Evolutionary conservation across 2,329 filamentous ascomycete species (phyloP), one percentile per base, ranked within the genome.

Genomic region (Beauveria australis): DNA sequence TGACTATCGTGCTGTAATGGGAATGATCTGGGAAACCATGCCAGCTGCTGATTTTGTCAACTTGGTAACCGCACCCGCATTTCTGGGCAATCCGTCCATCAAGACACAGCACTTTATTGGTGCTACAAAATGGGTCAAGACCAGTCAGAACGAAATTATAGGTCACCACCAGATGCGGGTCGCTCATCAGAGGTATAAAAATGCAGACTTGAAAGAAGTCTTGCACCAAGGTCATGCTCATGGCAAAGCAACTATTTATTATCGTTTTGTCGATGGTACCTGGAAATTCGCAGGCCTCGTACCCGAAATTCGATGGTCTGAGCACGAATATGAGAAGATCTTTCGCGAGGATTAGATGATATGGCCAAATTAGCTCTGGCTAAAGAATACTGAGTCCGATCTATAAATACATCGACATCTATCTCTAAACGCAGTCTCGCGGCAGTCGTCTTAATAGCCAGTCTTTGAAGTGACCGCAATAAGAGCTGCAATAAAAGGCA

Each of bases 81-180:
- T 84, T 28, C 78, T 84, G n/a, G 81, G 81, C 65, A 77, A 82
- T 71, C 75, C 75, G 22, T 72, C 76, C 22, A 74, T 84, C 65
- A 81, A 77, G 72, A 84, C 81, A 22, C 81, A 84, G 72, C 81
- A 84, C 70, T 80, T 82, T 68, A 77, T 83, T 65, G 81, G 81
- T 64, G 78, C 76, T 62, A 77, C 76, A 40, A 74, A 74, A 64
- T 83, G 79, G 79, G 76, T 78, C 68, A 78, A 80, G 70, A 74
- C 75, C 14, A 69, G 68, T 30, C 77, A 79, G 60, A 72, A 72
- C 63, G 75, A 80, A 63, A 79, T 83, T 62, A 76, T 72, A 30
- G 79, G 81, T 60, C 78, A 77, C 69, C 81, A 84, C 68, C 81
- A 84, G 73, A 75, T 84, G 64, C 80, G 81, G 33, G 81, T 83